These are phyloP conservation scores for Pseudogymnoascus verrucosus DNA, from an alignment of 2,329 filamentous ascomycete species.

Conservation along the genomic window DNA sequence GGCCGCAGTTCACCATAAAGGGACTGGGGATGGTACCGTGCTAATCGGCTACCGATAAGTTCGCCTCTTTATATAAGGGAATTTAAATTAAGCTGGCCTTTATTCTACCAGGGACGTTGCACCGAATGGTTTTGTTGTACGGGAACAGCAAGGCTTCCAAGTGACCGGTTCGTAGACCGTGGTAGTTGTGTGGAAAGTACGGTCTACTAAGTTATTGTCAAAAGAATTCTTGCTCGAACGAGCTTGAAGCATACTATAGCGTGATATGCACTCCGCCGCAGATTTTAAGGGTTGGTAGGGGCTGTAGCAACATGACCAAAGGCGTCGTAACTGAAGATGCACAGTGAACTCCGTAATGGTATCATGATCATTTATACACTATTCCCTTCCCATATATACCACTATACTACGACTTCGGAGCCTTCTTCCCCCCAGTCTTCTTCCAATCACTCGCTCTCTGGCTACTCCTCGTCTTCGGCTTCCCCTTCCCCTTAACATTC, in stretches of 20 bases:
- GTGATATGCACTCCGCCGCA: not conserved
- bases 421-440: slow-evolving; percentile 31
- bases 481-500: slow-evolving; percentile 43
- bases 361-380: slow-evolving; percentile 8
- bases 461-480: slow-evolving; percentile 30
- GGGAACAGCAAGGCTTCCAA: not conserved
- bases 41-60: not conserved
- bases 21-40: not conserved
- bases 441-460: slow-evolving; percentile 30
- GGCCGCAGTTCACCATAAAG: not conserved
- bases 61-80: not conserved
- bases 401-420: slow-evolving; percentile 1
- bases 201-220: not conserved
- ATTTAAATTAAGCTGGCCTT: not conserved
- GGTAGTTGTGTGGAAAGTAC: not conserved
- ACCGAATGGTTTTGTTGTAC: not conserved
- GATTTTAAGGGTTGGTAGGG: not conserved
- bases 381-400: not conserved
- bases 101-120: not conserved
- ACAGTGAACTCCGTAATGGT: not conserved
- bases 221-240: not conserved
- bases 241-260: not conserved
- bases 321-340: not conserved
- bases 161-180: not conserved
- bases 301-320: not conserved